A percentile compares a stretch with the other conserved stretches of the same genome.
phyloP scores from a whole-genome alignment of 2,329 filamentous ascomycete species.

The Botrytis sinoallii region DNA sequence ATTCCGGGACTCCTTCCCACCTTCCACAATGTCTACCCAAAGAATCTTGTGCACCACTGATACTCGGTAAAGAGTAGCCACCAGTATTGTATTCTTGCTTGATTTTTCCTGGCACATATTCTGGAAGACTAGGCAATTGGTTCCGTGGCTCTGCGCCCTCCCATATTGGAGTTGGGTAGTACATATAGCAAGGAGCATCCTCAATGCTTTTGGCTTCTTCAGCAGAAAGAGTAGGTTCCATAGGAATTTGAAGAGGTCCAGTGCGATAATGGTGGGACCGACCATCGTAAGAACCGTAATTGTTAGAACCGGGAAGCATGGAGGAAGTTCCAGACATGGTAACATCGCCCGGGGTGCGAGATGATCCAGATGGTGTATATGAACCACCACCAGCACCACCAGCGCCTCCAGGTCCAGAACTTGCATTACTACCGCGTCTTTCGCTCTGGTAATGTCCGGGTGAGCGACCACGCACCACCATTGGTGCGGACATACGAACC shows the following conservation, averaged over 20 bases:
- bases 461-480: conserved; percentile 65
- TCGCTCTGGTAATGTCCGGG: conserved; percentile 61
- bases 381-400: conserved; percentile 33
- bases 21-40: conserved; percentile 35
- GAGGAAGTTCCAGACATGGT: conserved; percentile 33
- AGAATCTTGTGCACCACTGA: conserved; percentile 27
- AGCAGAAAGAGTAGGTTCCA: conserved; percentile 35
- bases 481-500: conserved; percentile 55
- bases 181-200: conserved; percentile 34
- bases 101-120: conserved; percentile 31
- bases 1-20: conserved; percentile 34
- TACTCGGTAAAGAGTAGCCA: conserved; percentile 32
- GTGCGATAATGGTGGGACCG: conserved; percentile 34
- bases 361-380: conserved; percentile 31
- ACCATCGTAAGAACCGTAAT: conserved; percentile 33
- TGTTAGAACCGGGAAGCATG: conserved; percentile 30
- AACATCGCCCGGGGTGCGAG: conserved; percentile 33
- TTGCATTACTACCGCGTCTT: conserved; percentile 48
- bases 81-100: conserved; percentile 32
- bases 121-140: conserved; percentile 30
- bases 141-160: conserved; percentile 33
- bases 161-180: conserved; percentile 35
- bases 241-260: conserved; percentile 32
- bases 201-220: conserved; percentile 37
- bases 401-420: conserved; percentile 53